Base-by-base conservation (phyloP, 1,139 yeast genomes). In the Sugiyamaella paludigena region DNA sequence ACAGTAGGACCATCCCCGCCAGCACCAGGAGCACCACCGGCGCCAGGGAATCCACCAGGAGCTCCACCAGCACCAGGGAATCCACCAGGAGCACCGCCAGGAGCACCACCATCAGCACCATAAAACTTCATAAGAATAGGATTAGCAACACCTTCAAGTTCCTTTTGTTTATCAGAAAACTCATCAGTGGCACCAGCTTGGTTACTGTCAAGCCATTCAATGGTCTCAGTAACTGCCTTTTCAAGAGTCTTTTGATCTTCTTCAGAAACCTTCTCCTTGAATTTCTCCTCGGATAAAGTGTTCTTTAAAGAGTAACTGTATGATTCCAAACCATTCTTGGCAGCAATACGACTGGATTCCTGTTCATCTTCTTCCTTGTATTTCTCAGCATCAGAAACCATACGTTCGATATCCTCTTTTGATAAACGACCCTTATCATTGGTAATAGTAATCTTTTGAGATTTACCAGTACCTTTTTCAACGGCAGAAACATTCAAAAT, bases 341-440 rank as follows among this genome's bases (percentile, higher is more conserved):
- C 75, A 45, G 78, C 81, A 65, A 84, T 80, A 77, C 94, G 85
- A 55, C 80, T 73, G 63, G 91, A 78, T 75, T 86, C 92, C 76
- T 80, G 79, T 69, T 84, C 92, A 69, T 86, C 95, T 71, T 84
- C 88, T 59, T 82, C 89, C 76, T 83, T 84, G 79, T 76, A 84
- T 75, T 83, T 83, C 75, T 84, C 91, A 58, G 91, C 91, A 76
- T 88, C 96, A 65, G 87, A 79, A 61, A 88, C 96, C 96, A 88
- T 88, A 74, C 91, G 84, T 75, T 87, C 96, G 58, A 87, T 87
- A 62, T 87, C 96, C 69, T 87, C 96, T 82, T 87, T 86, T 61
- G 95, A 83, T 68, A 88, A 82, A 80, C 96, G 87, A 72, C 96
- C 96, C 82, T 88, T 88, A 77, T 88, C 96, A 80, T 88, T 88